Evolutionary conservation across 2,329 filamentous ascomycete species (phyloP).

Genomic region (Trichophyton mentagrophytes): DNA sequence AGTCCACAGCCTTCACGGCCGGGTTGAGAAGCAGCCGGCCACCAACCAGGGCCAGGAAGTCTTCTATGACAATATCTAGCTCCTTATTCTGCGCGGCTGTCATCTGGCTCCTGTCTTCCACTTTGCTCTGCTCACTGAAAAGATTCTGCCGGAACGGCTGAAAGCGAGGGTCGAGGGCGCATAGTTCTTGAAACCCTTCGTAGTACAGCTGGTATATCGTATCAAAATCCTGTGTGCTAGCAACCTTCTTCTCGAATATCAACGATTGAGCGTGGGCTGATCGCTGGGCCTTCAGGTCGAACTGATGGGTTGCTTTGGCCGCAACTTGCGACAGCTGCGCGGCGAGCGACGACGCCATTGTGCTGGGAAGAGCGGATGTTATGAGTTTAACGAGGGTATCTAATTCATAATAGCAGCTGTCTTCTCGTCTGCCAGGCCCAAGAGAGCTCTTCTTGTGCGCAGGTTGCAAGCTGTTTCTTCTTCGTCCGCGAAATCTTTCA

Average conservation of each 20-base stretch:
- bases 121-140: conserved; percentile 88
- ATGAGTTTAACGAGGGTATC: conserved; percentile 3
- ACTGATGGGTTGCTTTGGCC: conserved; percentile 73
- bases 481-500: background rate
- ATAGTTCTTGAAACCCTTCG: conserved; percentile 85
- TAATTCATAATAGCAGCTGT: background rate
- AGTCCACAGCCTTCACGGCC: conserved; percentile 83
- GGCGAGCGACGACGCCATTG: conserved; percentile 75
- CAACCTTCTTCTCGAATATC: conserved; percentile 77
- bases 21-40: conserved; percentile 70
- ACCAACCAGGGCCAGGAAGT: conserved; percentile 69
- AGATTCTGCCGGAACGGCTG: conserved; percentile 59
- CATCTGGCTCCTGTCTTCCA: conserved; percentile 76
- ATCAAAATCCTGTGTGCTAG: conserved; percentile 79
- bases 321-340: conserved; percentile 90
- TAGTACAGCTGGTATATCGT: conserved; percentile 74
- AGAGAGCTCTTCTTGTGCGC: background rate
- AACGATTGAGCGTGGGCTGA: conserved; percentile 85
- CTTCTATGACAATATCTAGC: conserved; percentile 63
- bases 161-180: conserved; percentile 72
- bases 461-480: background rate
- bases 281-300: conserved; percentile 88
- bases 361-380: conserved; percentile 12
- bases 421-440: background rate
- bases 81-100: conserved; percentile 68